Percentiles rank a stretch among this genome's conserved stretches.
phyloP scores from a whole-genome alignment of 768 basidiomycete species.

The Suillus alpinus region DNA sequence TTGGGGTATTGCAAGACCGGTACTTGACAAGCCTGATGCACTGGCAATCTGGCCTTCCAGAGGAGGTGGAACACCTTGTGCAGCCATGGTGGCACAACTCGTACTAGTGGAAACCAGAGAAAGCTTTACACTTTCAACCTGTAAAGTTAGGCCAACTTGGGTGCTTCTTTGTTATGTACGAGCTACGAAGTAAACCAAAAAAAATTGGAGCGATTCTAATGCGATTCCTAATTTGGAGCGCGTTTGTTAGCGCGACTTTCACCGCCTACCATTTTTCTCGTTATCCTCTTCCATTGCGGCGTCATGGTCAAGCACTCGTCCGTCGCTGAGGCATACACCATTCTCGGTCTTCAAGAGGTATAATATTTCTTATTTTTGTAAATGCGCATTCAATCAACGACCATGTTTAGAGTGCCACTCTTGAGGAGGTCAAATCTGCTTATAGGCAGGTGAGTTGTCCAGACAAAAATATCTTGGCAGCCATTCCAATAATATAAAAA shows the following conservation, averaged over 20 bases:
- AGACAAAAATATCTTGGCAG: conserved; percentile 1
- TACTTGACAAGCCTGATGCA: not conserved
- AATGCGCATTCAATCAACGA: conserved; percentile 7
- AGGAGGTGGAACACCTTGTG: not conserved
- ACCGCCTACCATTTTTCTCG: conserved; percentile 8
- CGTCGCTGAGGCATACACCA: conserved; percentile 36
- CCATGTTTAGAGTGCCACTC: conserved; percentile 47
- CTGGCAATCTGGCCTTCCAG: not conserved
- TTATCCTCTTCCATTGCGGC: conserved; percentile 5
- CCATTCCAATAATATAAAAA: not conserved
- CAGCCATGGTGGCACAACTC: not conserved
- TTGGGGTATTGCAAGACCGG: conserved; percentile 5
- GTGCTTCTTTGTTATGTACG: not conserved
- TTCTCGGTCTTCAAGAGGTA: conserved; percentile 57
- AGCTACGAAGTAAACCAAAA: not conserved
- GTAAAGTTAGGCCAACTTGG: not conserved
- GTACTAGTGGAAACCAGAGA: not conserved
- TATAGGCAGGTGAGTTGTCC: conserved; percentile 59
- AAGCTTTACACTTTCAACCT: not conserved
- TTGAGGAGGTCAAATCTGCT: conserved; percentile 62
- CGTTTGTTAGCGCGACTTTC: conserved; percentile 26
- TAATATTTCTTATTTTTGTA: not conserved
- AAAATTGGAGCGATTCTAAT: not conserved
- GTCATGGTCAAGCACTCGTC: conserved; percentile 37
- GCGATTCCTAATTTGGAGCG: conserved; percentile 18